These are phyloP conservation scores for Alternaria arbusti DNA, from an alignment of 2,329 filamentous ascomycete species.

Conservation along the genomic window DNA sequence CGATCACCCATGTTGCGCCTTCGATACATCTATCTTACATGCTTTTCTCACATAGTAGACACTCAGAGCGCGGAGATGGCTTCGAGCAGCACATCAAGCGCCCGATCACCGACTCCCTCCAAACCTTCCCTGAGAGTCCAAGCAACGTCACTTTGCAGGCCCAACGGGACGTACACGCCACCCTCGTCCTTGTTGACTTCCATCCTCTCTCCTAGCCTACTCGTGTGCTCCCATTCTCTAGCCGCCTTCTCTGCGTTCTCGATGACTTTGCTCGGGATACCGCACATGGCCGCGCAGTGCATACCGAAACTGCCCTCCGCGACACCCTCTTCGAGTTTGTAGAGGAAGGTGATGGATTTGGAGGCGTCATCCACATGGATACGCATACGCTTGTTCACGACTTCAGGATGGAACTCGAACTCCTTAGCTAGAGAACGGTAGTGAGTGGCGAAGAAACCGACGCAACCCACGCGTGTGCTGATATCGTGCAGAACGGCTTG, in stretches of 20 bases:
- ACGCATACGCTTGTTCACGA: conserved; percentile 86
- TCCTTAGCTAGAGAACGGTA: conserved; percentile 94
- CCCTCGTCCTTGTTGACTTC: conserved; percentile 73
- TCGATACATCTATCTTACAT: neutral
- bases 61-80: conserved; percentile 61
- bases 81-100: conserved; percentile 63
- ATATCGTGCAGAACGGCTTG: conserved; percentile 97
- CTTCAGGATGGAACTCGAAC: conserved; percentile 88
- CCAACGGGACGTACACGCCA: conserved; percentile 82
- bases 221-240: conserved; percentile 93
- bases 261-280: conserved; percentile 83
- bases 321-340: conserved; percentile 90
- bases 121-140: conserved; percentile 70
- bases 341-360: conserved; percentile 92
- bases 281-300: conserved; percentile 99
- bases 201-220: conserved; percentile 83
- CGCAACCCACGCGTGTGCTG: conserved; percentile 87
- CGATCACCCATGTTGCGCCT: neutral
- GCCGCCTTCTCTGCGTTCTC: conserved; percentile 87
- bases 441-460: conserved; percentile 97
- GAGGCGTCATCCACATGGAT: conserved; percentile 88
- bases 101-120: conserved; percentile 54
- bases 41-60: neutral
- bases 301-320: conserved; percentile 98
- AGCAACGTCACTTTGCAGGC: conserved; percentile 85